Base-by-base conservation (phyloP, 371 early-diverging fungal species). In the Polyrhizophydium stewartii region DNA sequence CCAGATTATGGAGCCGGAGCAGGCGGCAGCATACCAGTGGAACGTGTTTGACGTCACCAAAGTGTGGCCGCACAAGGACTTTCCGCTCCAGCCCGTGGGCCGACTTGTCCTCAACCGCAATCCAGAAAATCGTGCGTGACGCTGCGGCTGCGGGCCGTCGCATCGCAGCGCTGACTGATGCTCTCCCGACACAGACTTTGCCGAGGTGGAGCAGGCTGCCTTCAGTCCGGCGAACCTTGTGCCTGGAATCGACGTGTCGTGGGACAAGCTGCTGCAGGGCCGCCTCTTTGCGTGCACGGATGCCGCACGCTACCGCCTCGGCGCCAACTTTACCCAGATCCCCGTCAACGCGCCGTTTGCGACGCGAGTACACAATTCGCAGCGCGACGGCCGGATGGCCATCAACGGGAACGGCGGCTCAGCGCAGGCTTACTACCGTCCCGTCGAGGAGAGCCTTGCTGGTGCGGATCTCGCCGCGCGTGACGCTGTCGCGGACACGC, bases 1-100 rank as follows among this genome's bases (percentile, higher is more conserved):
- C 31, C 93, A 92, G 78, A 71, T 90, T 58, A 86, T 92, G 82
- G 77, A 82, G 22, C 81, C 79, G 3, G 56, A 62, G 32, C 55
- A 90, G 70, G 92, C 88, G 2, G 77, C 79, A 63, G 87, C 75
- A 60, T 88, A 86, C 67, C 83, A 82, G 43, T 92, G 81, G 76
- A 87, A 92, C 61, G 79, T 86, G 27, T 86, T 93, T 68, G 93
- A 93, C 71, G 85, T 88, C 61, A 93, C 93, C 67, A 93, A 92
- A 82, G 78, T 90, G 52, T 79, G 77, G 22, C 84, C 84, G 10
- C 77, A 84, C 57, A 70, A 76, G 73, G 82, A 87, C 61, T 86
- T 82, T 62, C 90, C 91, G 28, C 79, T 91, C 60, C 78, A 79
- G 16, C 80, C 79, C 60, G 83, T 91, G 28, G 92, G 91, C 58